A percentile compares a stretch with the other conserved stretches of the same genome.
Conservation (phyloP, 2,329 filamentous ascomycete genomes). For the Aspergillus arachidicola region DNA sequence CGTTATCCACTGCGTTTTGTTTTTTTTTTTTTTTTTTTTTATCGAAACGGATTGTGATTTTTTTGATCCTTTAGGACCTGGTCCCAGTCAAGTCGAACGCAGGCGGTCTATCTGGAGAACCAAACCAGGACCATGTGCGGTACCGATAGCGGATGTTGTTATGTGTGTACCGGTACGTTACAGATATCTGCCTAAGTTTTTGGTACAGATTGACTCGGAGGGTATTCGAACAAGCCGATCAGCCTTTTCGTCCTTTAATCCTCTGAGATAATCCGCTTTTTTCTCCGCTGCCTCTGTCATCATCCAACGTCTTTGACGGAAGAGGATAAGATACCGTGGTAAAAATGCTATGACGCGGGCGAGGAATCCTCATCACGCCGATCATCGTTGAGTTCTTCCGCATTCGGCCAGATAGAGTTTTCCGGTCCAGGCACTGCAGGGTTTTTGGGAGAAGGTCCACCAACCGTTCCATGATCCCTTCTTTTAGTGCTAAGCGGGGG, state of each 20-base stretch:
- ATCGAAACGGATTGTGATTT: neutral
- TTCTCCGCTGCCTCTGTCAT: neutral
- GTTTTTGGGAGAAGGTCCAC: constrained; percentile 8
- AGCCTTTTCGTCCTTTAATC: neutral
- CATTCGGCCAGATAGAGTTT: constrained; percentile 24
- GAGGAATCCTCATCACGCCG: constrained; percentile 11
- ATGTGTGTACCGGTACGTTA: no score
- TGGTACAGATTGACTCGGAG: no score
- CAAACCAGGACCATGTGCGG: neutral
- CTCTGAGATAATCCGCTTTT: neutral
- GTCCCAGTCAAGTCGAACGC: neutral
- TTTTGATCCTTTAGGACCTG: neutral
- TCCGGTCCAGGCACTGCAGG: constrained; percentile 17
- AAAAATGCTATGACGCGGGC: neutral
- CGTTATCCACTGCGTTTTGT: neutral
- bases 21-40: no score
- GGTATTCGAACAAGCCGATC: no score
- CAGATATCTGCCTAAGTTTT: no score
- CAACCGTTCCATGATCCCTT: constrained; percentile 13
- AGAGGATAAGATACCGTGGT: neutral
- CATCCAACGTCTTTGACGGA: neutral
- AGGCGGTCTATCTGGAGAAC: neutral
- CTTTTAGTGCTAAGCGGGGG: constrained; percentile 9
- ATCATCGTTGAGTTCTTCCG: constrained; percentile 19
- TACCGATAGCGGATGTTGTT: neutral